These are phyloP conservation scores for Ascosphaera aggregata DNA, from an alignment of 2,329 filamentous ascomycete genomes.

Conservation along the genomic window DNA sequence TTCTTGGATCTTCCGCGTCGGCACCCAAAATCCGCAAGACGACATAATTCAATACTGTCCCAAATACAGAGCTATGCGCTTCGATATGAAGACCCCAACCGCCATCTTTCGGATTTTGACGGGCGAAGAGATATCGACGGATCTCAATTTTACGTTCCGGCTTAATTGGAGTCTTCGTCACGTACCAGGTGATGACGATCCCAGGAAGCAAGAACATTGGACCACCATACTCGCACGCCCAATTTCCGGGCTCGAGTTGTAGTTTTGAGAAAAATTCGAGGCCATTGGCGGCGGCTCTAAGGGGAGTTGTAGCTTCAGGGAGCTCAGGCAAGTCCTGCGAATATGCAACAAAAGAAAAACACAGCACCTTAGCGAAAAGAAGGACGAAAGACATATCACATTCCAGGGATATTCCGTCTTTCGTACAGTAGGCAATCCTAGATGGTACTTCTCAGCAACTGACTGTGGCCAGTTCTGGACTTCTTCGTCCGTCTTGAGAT, in stretches of 20 bases:
- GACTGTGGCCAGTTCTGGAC: slow-evolving; percentile 62
- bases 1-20: slow-evolving; percentile 56
- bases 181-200: slow-evolving; percentile 65
- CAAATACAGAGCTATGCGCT: slow-evolving; percentile 76
- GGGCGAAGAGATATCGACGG: slow-evolving; percentile 71
- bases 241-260: slow-evolving; percentile 73
- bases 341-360: neutral
- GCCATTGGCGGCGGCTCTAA: slow-evolving; percentile 61
- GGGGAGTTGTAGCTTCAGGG: slow-evolving; percentile 43
- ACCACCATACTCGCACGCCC: slow-evolving; percentile 94
- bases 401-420: slow-evolving; percentile 2
- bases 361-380: neutral
- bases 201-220: slow-evolving; percentile 90
- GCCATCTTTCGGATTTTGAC: slow-evolving; percentile 69
- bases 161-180: slow-evolving; percentile 69
- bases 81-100: slow-evolving; percentile 96
- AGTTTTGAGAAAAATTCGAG: slow-evolving; percentile 74
- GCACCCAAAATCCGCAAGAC: slow-evolving; percentile 60
- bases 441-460: slow-evolving; percentile 66
- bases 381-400: neutral
- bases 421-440: slow-evolving; percentile 55
- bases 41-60: slow-evolving; percentile 73
- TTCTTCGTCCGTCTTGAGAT: slow-evolving; percentile 50
- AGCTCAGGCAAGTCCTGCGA: slow-evolving; percentile 49
- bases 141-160: slow-evolving; percentile 65